Evolutionary conservation across 495 filamentous ascomycete species (phyloP).

Genomic region (Aspergillus haitiensis): DNA sequence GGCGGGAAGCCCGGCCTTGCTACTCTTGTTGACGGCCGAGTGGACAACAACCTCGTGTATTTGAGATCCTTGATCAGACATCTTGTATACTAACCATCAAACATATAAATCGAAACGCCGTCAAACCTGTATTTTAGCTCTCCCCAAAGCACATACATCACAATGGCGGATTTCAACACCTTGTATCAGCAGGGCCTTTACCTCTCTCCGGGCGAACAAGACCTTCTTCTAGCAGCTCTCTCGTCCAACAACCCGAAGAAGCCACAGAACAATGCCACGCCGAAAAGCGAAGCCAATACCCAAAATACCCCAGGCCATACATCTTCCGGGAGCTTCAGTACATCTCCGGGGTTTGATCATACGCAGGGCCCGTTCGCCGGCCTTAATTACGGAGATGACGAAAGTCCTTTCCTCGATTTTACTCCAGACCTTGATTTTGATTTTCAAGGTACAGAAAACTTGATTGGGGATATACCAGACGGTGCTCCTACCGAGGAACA

Average conservation of each 20-base stretch:
- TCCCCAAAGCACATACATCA: constrained; percentile 5
- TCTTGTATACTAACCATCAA: neutral
- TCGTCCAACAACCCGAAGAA: constrained; percentile 65
- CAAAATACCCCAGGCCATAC: constrained; percentile 37
- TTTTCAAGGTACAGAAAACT: constrained; percentile 55
- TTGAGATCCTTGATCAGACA: neutral
- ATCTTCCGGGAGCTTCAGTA: constrained; percentile 37
- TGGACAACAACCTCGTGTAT: neutral
- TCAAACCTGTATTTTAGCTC: too few species aligned
- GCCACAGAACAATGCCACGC: constrained; percentile 28
- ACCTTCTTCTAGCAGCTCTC: constrained; percentile 82
- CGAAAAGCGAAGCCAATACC: constrained; percentile 29
- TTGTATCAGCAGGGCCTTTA: constrained; percentile 53
- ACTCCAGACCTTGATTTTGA: constrained; percentile 73
- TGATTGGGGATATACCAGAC: constrained; percentile 78
- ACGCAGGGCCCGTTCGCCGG: constrained; percentile 43
- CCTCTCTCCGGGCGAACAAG: constrained; percentile 84
- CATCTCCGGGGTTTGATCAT: constrained; percentile 58
- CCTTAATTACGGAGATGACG: constrained; percentile 56
- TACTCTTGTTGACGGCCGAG: neutral
- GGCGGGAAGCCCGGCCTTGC: constrained; percentile 34
- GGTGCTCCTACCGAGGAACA: constrained; percentile 54
- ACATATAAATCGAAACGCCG: neutral
- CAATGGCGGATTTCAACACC: constrained; percentile 41
- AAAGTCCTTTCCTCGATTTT: constrained; percentile 82